Percentiles rank a stretch among this genome's conserved stretches.
These are phyloP conservation scores for Trichoderma koningiopsis DNA, from an alignment of 2,329 filamentous ascomycete species.

Conservation along the genomic window DNA sequence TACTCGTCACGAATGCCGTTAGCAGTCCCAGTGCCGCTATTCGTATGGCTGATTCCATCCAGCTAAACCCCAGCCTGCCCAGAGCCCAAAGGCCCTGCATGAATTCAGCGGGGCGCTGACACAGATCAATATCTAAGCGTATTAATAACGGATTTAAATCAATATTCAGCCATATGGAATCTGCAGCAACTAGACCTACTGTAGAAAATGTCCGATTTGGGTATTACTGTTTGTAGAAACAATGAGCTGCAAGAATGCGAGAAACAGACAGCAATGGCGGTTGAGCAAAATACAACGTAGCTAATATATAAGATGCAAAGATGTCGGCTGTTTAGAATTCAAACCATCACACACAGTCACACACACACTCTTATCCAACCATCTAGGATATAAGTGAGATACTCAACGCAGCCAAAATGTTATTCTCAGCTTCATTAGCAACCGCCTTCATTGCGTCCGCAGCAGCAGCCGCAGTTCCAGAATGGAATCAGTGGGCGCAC, in stretches of 20 bases:
- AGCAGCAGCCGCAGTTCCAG: background rate
- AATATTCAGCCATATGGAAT: background rate
- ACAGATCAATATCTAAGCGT: background rate
- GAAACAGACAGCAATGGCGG: background rate
- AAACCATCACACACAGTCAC: background rate
- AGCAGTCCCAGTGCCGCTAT: background rate
- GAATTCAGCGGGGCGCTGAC: background rate
- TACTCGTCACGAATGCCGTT: background rate
- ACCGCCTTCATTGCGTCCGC: background rate
- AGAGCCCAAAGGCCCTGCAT: background rate
- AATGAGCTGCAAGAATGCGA: background rate
- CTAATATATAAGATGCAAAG: background rate
- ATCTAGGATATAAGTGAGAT: background rate
- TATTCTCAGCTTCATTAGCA: background rate
- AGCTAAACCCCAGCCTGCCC: background rate
- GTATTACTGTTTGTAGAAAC: background rate
- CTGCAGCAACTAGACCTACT: background rate
- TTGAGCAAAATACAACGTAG: background rate
- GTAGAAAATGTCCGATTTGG: background rate
- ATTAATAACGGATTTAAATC: background rate
- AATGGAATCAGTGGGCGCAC: conserved; percentile 37
- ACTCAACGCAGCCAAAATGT: background rate
- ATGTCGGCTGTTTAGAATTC: background rate
- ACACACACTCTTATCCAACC: background rate
- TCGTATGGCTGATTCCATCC: background rate